Conservation (phyloP, 495 filamentous ascomycete genomes). For the Lasiosphaeria ovina region DNA sequence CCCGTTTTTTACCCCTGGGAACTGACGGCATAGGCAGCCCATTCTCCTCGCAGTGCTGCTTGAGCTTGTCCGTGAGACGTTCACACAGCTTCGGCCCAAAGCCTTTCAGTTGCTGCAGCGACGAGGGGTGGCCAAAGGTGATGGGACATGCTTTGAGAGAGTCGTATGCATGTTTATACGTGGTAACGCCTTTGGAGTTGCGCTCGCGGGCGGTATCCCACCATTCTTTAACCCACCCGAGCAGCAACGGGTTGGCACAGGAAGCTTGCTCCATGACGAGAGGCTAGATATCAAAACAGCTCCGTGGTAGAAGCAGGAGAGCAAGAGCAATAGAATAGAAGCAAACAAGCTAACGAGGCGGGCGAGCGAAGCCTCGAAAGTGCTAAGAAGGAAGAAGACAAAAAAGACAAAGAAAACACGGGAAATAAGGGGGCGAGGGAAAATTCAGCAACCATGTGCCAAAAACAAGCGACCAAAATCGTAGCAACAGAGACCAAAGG, state of each 20-base stretch:
- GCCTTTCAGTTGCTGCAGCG: slow-evolving; percentile 69
- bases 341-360: background rate
- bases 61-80: slow-evolving; percentile 66
- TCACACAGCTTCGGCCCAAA: slow-evolving; percentile 70
- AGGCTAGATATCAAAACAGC: slow-evolving; percentile 4
- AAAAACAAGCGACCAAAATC: background rate
- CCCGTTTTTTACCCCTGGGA: slow-evolving; percentile 33
- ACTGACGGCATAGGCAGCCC: slow-evolving; percentile 69
- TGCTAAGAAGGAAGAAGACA: background rate
- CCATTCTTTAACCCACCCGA: slow-evolving; percentile 79
- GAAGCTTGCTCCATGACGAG: slow-evolving; percentile 29
- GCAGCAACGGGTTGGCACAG: slow-evolving; percentile 72
- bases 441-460: background rate
- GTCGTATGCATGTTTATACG: slow-evolving; percentile 78
- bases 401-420: background rate
- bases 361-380: background rate
- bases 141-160: slow-evolving; percentile 78
- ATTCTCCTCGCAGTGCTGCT: slow-evolving; percentile 65
- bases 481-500: background rate
- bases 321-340: slow-evolving; percentile 3
- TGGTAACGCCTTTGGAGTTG: slow-evolving; percentile 66
- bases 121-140: slow-evolving; percentile 69
- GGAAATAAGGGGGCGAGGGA: background rate
- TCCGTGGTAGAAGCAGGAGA: slow-evolving; percentile 1
- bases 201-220: slow-evolving; percentile 68